Conservation (phyloP, 2,329 filamentous ascomycete genomes). For the Pseudopithomyces chartarum region DNA sequence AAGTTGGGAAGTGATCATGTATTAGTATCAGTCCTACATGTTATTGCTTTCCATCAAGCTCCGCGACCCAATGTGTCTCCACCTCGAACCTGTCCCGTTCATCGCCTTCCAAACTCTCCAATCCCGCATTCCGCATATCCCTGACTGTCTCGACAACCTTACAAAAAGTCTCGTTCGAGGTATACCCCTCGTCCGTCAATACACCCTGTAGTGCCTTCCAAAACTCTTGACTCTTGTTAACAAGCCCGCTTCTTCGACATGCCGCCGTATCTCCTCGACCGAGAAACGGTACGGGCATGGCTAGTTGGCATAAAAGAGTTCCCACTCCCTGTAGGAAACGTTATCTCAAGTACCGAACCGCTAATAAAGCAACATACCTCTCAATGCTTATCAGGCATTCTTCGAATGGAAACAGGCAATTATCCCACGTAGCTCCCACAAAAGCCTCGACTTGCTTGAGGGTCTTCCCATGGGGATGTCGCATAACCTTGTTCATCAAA, state of each 20-base stretch:
- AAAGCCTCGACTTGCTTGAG: slow-evolving; percentile 36
- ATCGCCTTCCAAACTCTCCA: too few relatives aligned
- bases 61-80: too few relatives aligned
- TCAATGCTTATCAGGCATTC: slow-evolving; percentile 30
- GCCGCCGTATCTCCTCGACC: slow-evolving; percentile 25
- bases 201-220: slow-evolving; percentile 26
- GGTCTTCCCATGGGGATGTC: slow-evolving; percentile 27
- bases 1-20: too few relatives aligned
- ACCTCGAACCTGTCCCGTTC: too few relatives aligned
- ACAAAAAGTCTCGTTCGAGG: slow-evolving; percentile 23
- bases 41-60: too few relatives aligned
- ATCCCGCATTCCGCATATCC: slow-evolving; percentile 9
- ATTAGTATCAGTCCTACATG: too few relatives aligned
- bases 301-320: slow-evolving; percentile 21
- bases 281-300: slow-evolving; percentile 35
- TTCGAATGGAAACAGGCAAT: slow-evolving; percentile 27
- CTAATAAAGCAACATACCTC: slow-evolving; percentile 17
- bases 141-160: slow-evolving; percentile 22
- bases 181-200: slow-evolving; percentile 30
- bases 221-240: slow-evolving; percentile 32
- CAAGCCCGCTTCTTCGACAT: slow-evolving; percentile 25
- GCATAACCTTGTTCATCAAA: slow-evolving; percentile 31
- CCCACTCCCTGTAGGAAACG: slow-evolving; percentile 25
- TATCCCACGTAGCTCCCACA: slow-evolving; percentile 30
- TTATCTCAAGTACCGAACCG: slow-evolving; percentile 7